Evolutionary conservation across 306 rosid genomes (phyloP).

Genomic region (Pterocarpus macrocarpus): DNA sequence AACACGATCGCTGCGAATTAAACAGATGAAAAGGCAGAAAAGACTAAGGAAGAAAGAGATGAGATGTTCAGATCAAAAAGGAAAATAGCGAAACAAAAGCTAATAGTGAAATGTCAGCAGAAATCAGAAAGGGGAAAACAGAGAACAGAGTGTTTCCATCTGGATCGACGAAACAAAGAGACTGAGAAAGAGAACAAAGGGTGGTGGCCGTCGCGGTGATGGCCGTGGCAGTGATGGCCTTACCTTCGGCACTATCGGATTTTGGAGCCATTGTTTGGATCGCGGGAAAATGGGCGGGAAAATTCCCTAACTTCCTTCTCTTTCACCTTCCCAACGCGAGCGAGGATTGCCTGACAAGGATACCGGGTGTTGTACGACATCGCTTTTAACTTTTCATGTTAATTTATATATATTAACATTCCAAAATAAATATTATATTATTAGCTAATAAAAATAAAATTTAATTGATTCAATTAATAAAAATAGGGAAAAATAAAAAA

Average conservation of each 20-base stretch:
- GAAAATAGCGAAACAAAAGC: constrained; percentile 7
- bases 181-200: background rate
- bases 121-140: background rate
- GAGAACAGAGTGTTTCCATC: background rate
- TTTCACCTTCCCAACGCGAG: constrained; percentile 6
- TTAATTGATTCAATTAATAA: too few relatives aligned
- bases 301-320: constrained; percentile 11
- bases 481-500: too few relatives aligned
- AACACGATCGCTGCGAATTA: constrained; percentile 82
- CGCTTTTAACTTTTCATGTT: constrained; percentile 20
- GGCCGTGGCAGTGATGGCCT: background rate
- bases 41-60: background rate
- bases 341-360: background rate
- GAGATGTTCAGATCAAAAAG: constrained; percentile 33
- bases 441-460: too few relatives aligned
- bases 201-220: background rate
- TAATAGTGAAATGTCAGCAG: background rate
- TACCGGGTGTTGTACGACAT: constrained; percentile 9
- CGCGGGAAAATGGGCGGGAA: constrained; percentile 71
- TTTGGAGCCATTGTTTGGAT: constrained; percentile 81
- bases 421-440: too few relatives aligned
- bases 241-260: constrained; percentile 82
- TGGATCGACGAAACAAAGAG: background rate
- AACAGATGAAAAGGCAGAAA: background rate
- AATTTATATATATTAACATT: too few relatives aligned